Evolutionary conservation across 768 basidiomycete species (phyloP).

Genomic region (Termitomyces sp.): DNA sequence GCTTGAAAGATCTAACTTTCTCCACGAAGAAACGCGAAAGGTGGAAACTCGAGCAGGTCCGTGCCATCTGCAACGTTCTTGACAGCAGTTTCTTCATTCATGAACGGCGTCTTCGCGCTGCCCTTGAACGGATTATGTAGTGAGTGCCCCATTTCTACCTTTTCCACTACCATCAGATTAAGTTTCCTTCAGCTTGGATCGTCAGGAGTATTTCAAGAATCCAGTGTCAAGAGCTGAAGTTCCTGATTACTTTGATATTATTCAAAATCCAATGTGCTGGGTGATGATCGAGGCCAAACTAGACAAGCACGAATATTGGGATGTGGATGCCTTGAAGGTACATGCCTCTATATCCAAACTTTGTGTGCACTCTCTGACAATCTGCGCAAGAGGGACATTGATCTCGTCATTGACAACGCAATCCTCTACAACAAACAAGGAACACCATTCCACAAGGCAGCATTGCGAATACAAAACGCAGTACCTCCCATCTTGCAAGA

Average conservation of each 20-base stretch:
- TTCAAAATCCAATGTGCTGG: slow-evolving; percentile 90
- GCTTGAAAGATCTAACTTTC: slow-evolving; percentile 62
- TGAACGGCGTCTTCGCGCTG: slow-evolving; percentile 52
- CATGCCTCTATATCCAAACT: neutral
- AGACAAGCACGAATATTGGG: slow-evolving; percentile 79
- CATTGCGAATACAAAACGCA: slow-evolving; percentile 52
- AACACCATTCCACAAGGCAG: slow-evolving; percentile 67
- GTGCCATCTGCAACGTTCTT: slow-evolving; percentile 65
- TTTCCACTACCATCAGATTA: neutral
- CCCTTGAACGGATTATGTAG: slow-evolving; percentile 71
- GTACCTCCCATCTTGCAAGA: slow-evolving; percentile 38
- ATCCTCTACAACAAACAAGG: slow-evolving; percentile 79
- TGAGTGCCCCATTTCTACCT: slow-evolving; percentile 31
- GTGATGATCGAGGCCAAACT: slow-evolving; percentile 76
- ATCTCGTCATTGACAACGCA: slow-evolving; percentile 83
- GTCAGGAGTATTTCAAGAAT: slow-evolving; percentile 70
- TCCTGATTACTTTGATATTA: slow-evolving; percentile 87
- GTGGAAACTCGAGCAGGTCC: slow-evolving; percentile 68
- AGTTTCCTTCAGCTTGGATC: slow-evolving; percentile 55
- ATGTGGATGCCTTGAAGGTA: slow-evolving; percentile 71
- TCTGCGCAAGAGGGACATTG: slow-evolving; percentile 63
- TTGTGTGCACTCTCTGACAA: neutral
- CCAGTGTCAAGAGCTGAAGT: slow-evolving; percentile 79
- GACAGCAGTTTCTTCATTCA: slow-evolving; percentile 64
- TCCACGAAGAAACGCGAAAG: slow-evolving; percentile 75